Evolutionary conservation across 2,329 filamentous ascomycete genomes (phyloP).

Genomic region (Apiospora sp.): DNA sequence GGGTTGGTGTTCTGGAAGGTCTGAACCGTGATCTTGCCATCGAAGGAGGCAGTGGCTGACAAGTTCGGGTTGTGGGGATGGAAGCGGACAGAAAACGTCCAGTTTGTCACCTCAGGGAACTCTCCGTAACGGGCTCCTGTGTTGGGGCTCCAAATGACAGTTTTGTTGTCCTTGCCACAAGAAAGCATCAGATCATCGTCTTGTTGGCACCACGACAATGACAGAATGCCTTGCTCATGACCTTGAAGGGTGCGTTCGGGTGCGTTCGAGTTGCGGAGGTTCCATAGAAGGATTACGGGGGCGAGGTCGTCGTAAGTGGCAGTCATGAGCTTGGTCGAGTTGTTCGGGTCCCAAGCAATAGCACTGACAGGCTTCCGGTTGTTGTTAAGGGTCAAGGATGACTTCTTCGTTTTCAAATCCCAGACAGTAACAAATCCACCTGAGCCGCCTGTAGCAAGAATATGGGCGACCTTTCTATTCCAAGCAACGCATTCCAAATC

Average conservation of each 20-base stretch:
- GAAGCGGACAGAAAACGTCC: conserved; percentile 96
- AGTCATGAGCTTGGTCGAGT: conserved; percentile 92
- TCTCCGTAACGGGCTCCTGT: conserved; percentile 89
- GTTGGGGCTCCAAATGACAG: conserved; percentile 94
- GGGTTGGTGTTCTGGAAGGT: conserved; percentile 94
- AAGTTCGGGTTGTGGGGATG: conserved; percentile 92
- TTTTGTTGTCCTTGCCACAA: conserved; percentile 95
- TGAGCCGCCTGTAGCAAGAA: conserved; percentile 90
- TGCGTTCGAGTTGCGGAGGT: conserved; percentile 93
- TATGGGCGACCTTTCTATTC: conserved; percentile 98
- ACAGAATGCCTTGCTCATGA: conserved; percentile 94
- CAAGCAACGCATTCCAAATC: conserved; percentile 97
- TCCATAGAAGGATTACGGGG: conserved; percentile 91
- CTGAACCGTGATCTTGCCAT: conserved; percentile 93
- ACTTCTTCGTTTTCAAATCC: conserved; percentile 98
- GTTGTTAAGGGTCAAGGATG: conserved; percentile 94
- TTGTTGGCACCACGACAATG: conserved; percentile 93
- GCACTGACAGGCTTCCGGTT: conserved; percentile 94
- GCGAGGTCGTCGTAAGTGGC: conserved; percentile 89
- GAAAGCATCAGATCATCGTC: conserved; percentile 90
- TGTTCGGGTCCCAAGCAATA: conserved; percentile 96
- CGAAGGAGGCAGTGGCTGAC: conserved; percentile 94
- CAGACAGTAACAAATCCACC: conserved; percentile 97
- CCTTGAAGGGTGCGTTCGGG: conserved; percentile 88
- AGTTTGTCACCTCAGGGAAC: conserved; percentile 98